A percentile compares a stretch with the other conserved stretches of the same genome.
These are phyloP conservation scores for Stephanodiscus triporus DNA, from an alignment of 108 stramenopile species.

Conservation along the genomic window DNA sequence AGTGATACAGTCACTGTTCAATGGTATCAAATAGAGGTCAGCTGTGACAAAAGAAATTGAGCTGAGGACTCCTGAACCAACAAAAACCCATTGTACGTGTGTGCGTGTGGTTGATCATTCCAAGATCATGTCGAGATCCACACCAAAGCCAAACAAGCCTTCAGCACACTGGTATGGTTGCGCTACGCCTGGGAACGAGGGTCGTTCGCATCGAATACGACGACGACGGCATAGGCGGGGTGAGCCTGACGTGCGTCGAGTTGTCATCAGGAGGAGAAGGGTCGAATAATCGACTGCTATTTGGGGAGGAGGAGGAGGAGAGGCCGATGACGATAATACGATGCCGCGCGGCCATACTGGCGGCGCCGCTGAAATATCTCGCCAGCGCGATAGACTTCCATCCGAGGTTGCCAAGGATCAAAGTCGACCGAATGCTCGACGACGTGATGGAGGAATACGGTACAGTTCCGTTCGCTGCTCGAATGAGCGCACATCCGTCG, in stretches of 20 bases:
- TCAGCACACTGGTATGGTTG: no score
- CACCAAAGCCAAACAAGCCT: no score
- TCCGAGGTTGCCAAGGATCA: constrained; percentile 18
- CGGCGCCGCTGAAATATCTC: constrained; percentile 23
- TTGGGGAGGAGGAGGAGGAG: no score
- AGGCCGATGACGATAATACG: constrained; percentile 11
- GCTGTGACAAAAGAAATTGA: no score
- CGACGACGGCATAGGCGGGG: background rate
- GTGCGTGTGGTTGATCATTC: no score
- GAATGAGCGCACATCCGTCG: constrained; percentile 30
- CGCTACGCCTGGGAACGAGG: constrained; percentile 27
- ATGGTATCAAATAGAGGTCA: no score
- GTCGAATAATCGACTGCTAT: no score
- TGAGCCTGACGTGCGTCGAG: constrained; percentile 7
- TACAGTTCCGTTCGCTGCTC: constrained; percentile 9
- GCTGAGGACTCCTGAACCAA: no score
- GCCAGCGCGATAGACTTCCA: constrained; percentile 17
- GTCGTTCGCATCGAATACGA: constrained; percentile 16
- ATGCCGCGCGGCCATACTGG: constrained; percentile 20
- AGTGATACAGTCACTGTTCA: no score
- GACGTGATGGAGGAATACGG: constrained; percentile 37
- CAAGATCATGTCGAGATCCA: no score
- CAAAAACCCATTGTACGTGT: no score
- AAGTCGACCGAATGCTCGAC: constrained; percentile 25
- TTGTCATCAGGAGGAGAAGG: no score